phyloP scores from a whole-genome alignment of 1,284 basidiomycete genomes.

The Leccinum griseonigrum region DNA sequence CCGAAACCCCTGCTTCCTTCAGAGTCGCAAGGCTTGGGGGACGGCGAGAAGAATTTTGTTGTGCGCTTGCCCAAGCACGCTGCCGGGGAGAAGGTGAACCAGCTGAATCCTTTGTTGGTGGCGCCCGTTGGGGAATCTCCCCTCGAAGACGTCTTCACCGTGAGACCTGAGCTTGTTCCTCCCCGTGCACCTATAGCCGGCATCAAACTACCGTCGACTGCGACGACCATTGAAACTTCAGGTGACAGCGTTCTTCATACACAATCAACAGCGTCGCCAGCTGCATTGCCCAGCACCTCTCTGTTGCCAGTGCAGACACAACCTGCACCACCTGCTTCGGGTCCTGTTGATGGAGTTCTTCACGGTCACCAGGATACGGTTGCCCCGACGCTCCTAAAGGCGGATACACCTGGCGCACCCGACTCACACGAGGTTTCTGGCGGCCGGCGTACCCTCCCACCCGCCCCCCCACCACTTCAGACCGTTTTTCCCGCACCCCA shows the following conservation, averaged over 20 bases:
- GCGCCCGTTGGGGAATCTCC: conserved; percentile 39
- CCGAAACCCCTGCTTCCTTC: conserved; percentile 16
- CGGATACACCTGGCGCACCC: conserved; percentile 25
- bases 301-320: conserved; percentile 10
- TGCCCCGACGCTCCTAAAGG: conserved; percentile 29
- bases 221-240: background rate
- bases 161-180: conserved; percentile 43
- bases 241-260: conserved; percentile 9
- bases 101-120: conserved; percentile 27
- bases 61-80: conserved; percentile 52
- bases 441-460: conserved; percentile 27
- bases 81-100: conserved; percentile 32
- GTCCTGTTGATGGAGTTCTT: conserved; percentile 18
- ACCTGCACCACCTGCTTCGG: conserved; percentile 9
- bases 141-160: conserved; percentile 56
- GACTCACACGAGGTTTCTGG: conserved; percentile 22
- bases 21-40: conserved; percentile 33
- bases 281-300: conserved; percentile 5
- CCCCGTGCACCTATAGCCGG: conserved; percentile 32
- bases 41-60: conserved; percentile 45
- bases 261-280: conserved; percentile 9
- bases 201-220: conserved; percentile 24
- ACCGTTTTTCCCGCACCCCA: conserved; percentile 56
- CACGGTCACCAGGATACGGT: conserved; percentile 28
- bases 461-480: conserved; percentile 55